phyloP scores from a whole-genome alignment of 2,329 filamentous ascomycete genomes.

The Penicillium corylophilum region DNA sequence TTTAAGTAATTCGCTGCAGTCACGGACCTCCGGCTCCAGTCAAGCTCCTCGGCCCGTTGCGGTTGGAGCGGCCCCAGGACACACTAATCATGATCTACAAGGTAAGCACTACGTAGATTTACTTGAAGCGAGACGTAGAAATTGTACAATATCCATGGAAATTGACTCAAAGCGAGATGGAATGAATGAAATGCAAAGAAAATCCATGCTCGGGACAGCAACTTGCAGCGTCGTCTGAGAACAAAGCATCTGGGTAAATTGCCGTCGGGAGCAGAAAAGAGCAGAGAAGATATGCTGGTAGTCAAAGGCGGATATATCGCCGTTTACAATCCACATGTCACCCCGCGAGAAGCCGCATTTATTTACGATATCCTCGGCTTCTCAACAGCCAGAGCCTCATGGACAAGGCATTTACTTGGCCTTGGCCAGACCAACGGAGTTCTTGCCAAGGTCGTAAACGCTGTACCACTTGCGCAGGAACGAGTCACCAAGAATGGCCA shows the following conservation, averaged over 20 bases:
- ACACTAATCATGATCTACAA: background rate
- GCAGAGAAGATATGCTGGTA: conserved; percentile 8
- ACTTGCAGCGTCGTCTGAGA: conserved; percentile 10
- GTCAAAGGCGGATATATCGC: conserved; percentile 9
- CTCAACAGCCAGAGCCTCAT: conserved; percentile 13
- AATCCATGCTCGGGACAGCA: conserved; percentile 14
- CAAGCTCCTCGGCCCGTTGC: conserved; percentile 2
- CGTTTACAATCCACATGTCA: conserved; percentile 11
- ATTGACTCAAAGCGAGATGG: conserved; percentile 6
- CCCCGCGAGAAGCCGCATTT: conserved; percentile 11
- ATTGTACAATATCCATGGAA: background rate
- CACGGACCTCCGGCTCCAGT: conserved; percentile 7
- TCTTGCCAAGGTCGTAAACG: conserved; percentile 90
- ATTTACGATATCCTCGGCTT: conserved; percentile 19
- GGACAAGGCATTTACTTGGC: conserved; percentile 60
- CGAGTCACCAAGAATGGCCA: conserved; percentile 79
- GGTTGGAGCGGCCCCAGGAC: background rate
- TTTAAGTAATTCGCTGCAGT: conserved; percentile 2
- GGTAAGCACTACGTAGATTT: background rate
- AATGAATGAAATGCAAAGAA: conserved; percentile 16
- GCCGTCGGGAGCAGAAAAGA: conserved; percentile 6
- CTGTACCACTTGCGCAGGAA: conserved; percentile 70
- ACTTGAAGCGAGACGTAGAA: background rate
- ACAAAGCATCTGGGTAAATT: background rate
- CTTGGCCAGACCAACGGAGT: conserved; percentile 83